Evolutionary conservation across 331 rosid species (phyloP).

Genomic region (Prunus yedoensis): DNA sequence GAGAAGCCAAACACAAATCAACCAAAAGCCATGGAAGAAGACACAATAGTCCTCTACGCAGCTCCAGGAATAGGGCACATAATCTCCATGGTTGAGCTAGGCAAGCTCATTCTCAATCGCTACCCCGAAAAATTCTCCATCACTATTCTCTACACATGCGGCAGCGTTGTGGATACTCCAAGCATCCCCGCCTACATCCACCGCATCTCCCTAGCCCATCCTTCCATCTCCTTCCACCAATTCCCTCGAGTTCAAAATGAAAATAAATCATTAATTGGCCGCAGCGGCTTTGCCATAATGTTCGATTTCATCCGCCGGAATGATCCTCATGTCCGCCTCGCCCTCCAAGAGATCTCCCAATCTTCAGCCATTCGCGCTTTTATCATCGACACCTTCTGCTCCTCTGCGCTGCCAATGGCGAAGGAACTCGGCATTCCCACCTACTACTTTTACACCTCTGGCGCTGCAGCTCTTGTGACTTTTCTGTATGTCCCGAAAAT

Average conservation of each 20-base stretch:
- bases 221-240: slow-evolving; percentile 52
- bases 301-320: slow-evolving; percentile 36
- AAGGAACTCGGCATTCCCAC: slow-evolving; percentile 36
- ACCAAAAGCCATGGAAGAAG: not conserved
- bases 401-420: slow-evolving; percentile 24
- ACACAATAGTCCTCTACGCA: slow-evolving; percentile 29
- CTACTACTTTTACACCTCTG: slow-evolving; percentile 29
- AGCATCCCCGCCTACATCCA: slow-evolving; percentile 8
- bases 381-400: slow-evolving; percentile 51
- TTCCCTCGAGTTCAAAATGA: slow-evolving; percentile 20
- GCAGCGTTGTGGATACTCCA: slow-evolving; percentile 25
- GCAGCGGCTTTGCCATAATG: not conserved
- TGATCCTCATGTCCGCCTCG: slow-evolving; percentile 11
- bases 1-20: not conserved
- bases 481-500: too few relatives aligned
- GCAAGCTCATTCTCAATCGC: slow-evolving; percentile 29
- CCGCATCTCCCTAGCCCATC: slow-evolving; percentile 37
- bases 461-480: too few relatives aligned
- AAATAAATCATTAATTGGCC: not conserved
- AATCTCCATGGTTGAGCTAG: slow-evolving; percentile 52
- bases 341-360: slow-evolving; percentile 30
- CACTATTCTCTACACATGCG: slow-evolving; percentile 50
- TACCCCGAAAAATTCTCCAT: slow-evolving; percentile 18
- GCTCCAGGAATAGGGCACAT: slow-evolving; percentile 51
- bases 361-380: slow-evolving; percentile 28